phyloP scores from a whole-genome alignment of 768 basidiomycete genomes.

The Pleurotus sapidus region DNA sequence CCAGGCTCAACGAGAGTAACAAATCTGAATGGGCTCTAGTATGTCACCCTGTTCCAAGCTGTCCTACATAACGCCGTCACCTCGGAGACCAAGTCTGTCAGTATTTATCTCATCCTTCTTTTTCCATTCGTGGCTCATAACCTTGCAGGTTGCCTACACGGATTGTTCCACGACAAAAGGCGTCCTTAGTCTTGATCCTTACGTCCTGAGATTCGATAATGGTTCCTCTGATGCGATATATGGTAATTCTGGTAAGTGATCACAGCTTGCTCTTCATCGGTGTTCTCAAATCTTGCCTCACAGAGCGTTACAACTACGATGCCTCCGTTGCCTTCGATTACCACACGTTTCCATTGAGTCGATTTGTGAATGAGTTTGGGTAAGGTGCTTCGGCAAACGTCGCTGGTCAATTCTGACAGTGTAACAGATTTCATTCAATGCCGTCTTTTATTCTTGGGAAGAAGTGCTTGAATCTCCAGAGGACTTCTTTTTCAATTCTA shows the following conservation, averaged over 20 bases:
- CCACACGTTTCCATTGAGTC: constrained; percentile 47
- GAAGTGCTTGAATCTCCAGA: constrained; percentile 47
- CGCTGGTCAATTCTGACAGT: background rate
- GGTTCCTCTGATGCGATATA: constrained; percentile 52
- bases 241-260: constrained; percentile 44
- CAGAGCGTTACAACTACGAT: constrained; percentile 59
- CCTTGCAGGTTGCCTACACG: constrained; percentile 48
- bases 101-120: constrained; percentile 1
- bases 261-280: background rate
- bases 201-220: constrained; percentile 47
- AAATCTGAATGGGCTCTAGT: constrained; percentile 26
- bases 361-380: constrained; percentile 63
- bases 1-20: background rate
- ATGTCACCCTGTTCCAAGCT: constrained; percentile 47
- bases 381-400: constrained; percentile 17
- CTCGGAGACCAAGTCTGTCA: constrained; percentile 48
- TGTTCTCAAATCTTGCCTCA: background rate
- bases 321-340: constrained; percentile 50
- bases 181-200: constrained; percentile 55
- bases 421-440: constrained; percentile 56
- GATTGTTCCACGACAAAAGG: constrained; percentile 59
- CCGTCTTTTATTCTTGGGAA: constrained; percentile 60
- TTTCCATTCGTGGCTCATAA: background rate
- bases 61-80: constrained; percentile 46
- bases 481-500: constrained; percentile 58